Percentiles rank a stretch among this genome's conserved stretches.
Evolutionary conservation across 148 eudicot species (phyloP).

Genomic region (Fagopyrum tataricum): DNA sequence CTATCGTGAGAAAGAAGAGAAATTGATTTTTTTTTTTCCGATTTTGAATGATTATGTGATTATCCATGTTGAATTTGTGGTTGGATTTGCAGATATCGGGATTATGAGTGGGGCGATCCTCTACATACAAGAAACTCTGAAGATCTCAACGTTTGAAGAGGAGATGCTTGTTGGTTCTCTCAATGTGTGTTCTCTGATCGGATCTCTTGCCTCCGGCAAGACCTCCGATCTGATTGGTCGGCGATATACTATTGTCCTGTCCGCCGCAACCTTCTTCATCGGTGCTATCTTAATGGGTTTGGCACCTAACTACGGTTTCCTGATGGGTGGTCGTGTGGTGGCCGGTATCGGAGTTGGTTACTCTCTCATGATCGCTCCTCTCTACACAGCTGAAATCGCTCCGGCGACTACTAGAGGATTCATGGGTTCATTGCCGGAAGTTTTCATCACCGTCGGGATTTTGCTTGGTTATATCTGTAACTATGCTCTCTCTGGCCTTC

Average conservation of each 20-base stretch:
- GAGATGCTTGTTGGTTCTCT: conserved; percentile 70
- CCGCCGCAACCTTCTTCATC: conserved; percentile 57
- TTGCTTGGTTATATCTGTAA: conserved; percentile 62
- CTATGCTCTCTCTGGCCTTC: conserved; percentile 45
- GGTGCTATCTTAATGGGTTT: conserved; percentile 85
- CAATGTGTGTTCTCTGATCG: conserved; percentile 62
- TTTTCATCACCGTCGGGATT: conserved; percentile 74
- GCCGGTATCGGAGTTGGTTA: conserved; percentile 93
- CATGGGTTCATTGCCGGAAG: conserved; percentile 71
- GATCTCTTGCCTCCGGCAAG: conserved; percentile 67
- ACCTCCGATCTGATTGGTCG: conserved; percentile 84
- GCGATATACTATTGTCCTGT: conserved; percentile 72
- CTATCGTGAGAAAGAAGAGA: neutral
- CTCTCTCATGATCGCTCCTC: conserved; percentile 88
- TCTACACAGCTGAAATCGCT: conserved; percentile 80
- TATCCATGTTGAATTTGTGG: neutral
- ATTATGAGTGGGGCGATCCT: conserved; percentile 86
- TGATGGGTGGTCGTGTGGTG: conserved; percentile 60
- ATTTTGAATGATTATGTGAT: neutral
- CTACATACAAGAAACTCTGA: conserved; percentile 51
- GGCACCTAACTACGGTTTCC: conserved; percentile 60
- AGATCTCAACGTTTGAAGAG: conserved; percentile 40
- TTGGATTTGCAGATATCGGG: conserved; percentile 55
- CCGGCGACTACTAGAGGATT: conserved; percentile 76
- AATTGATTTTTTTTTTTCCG: neutral